Base-by-base conservation (phyloP, 2,329 filamentous ascomycete species). In the Arthrobotrys musiformis region DNA sequence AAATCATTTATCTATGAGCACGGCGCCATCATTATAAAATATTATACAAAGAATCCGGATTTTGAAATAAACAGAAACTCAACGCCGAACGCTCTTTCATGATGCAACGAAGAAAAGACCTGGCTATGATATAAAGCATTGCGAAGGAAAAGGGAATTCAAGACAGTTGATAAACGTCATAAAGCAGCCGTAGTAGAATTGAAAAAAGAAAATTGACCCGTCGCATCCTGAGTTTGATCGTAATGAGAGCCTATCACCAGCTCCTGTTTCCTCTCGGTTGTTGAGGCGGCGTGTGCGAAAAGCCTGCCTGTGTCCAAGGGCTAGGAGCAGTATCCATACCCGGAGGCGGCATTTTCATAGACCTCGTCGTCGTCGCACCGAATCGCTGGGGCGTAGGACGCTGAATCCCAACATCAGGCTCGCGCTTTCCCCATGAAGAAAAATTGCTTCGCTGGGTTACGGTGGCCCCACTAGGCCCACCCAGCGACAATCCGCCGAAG, bases 401-500 rank as follows among this genome's bases (percentile, higher is more conserved):
- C 40, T 64, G 54, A 8, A 76, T 70, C 19, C 72, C 72, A 40
- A 75, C 37, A 24, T 75, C 70, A 8, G 54, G 44, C 2, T 68
- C 37, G 30, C 19, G 70, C 37, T 54, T 44, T 3, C 64, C 58
- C 64, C 72, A 69, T 9, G 64, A 76, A 22, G 72, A 76, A 4
- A 76, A 56, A 48, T 70, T 70, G 2, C 46, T 58, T 26, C 72
- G 46, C 4, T 70, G 60, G 9, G 63, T 76, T 17, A 70, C 15
- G 17, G 35, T 37, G 13, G 22, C 40, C 1, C 56, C 44, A 8
- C 13, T 68, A 17, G 26, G 5, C 11, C 70, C 70, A n/a, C 54
- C 70, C 5, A 76, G 58, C 2, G 72, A 76, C n/a, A 76, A 22
- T n/a, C 72, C 72, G n/a, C 72, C 72, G 28, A 76, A 76, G 2